Evolutionary conservation across 2,329 filamentous ascomycete species (phyloP), one percentile per base, ranked within the genome.

Genomic region (Rutstroemia sp.): DNA sequence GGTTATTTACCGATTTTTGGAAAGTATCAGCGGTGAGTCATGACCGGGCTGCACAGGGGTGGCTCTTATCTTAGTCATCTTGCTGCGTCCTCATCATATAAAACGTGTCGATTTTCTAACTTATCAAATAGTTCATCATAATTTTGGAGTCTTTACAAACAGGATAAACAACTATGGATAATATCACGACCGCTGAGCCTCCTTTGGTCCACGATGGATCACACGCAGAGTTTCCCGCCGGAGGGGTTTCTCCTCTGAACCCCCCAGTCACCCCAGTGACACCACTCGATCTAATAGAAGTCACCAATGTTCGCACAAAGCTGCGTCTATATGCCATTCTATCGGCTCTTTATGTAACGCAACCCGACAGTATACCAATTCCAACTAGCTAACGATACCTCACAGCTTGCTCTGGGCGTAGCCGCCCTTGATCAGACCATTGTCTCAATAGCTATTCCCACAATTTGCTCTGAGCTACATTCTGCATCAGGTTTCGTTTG

Each of bases 401-500:
- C 37, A 4, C 21, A 49, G 48, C 48, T 49, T 9, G 48, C 48
- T 6, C 48, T 61, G 16, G 56, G 58, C 19, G 58, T 69, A 23
- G 63, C 68, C 44, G 67, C 68, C 4, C 60, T 70, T 25, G 67
- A 67, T 48, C 63, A 65, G 23, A 71, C 70, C 14, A 73, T 73
- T 52, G 68, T 74, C 42, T 64, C 70, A 8, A 73, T 71, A 1
- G 71, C 72, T 5, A 68, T 74, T 46, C 72, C 72, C 1, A 67
- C 68, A 19, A 73, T 74, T 47, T 69, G 69, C 3, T 64, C 69
- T 58, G 66, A 71, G n/a, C 69, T 74, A 60, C 66, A 76, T 21
- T 76, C 75, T 9, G 67, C 73, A 0, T 67, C 63, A 5, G 77
- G 76, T 16, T 81, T 79, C 58, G 75, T 73, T 4, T 81, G 78